Evolutionary conservation across 345 rosid genomes (phyloP).

Genomic region (Lenwebbia sp.): DNA sequence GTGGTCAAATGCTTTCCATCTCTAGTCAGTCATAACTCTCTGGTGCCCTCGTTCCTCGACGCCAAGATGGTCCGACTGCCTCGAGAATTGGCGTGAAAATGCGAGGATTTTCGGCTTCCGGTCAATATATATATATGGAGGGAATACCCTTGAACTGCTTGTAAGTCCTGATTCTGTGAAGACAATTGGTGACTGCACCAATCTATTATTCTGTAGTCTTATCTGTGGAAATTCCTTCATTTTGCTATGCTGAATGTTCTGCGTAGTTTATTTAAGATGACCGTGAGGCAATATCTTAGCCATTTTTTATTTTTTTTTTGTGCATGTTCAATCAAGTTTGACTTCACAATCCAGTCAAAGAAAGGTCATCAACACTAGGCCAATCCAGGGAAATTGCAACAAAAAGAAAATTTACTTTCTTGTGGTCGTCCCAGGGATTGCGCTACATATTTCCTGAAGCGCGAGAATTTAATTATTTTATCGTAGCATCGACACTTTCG

Average conservation of each 20-base stretch:
- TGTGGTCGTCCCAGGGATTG: neutral
- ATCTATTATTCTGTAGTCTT: neutral
- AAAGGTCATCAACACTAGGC: too few relatives aligned
- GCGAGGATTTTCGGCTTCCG: neutral
- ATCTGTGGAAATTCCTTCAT: neutral
- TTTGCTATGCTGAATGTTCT: neutral
- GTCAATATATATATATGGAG: neutral
- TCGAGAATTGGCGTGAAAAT: neutral
- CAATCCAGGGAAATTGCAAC: too few relatives aligned
- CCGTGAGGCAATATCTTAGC: neutral
- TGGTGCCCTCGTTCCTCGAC: neutral
- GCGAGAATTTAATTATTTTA: neutral
- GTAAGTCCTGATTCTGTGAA: neutral
- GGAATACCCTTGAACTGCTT: neutral
- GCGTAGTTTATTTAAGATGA: neutral
- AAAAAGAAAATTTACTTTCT: neutral
- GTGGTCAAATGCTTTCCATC: neutral
- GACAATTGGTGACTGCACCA: neutral
- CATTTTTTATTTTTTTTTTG: too few relatives aligned
- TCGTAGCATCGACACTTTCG: neutral
- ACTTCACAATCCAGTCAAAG: neutral
- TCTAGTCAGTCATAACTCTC: neutral
- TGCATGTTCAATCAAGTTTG: neutral
- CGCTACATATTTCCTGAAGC: too few relatives aligned
- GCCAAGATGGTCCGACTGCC: neutral